Evolutionary conservation across 2,329 filamentous ascomycete species (phyloP).

Genomic region (Calonectria ilicicola): DNA sequence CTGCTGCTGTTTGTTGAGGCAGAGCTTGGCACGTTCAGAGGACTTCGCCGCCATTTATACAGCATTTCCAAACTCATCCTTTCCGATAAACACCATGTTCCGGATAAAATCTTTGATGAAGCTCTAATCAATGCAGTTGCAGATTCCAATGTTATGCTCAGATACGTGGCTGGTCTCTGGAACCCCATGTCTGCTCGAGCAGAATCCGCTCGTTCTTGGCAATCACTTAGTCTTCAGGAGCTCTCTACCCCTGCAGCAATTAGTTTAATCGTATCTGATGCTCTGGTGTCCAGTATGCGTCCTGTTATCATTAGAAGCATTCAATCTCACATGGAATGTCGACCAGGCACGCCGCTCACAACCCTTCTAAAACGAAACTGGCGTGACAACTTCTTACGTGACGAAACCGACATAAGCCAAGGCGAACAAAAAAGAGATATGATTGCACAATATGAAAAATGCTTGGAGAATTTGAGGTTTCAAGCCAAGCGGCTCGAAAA

Average conservation of each 20-base stretch:
- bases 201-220: not conserved
- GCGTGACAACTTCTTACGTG: not conserved
- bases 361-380: not conserved
- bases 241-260: not conserved
- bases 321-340: not conserved
- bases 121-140: not conserved
- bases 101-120: not conserved
- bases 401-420: not conserved
- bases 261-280: not conserved
- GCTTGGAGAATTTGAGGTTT: not conserved
- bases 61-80: not conserved
- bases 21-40: not conserved
- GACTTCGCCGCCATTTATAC: not conserved
- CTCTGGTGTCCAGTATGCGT: not conserved
- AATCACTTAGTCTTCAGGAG: not conserved
- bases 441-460: not conserved
- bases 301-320: not conserved
- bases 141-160: not conserved
- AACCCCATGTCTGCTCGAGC: not conserved
- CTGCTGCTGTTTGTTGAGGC: not conserved
- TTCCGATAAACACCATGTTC: no score
- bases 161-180: not conserved
- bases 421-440: not conserved
- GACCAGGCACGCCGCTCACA: not conserved
- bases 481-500: not conserved